Conservation (phyloP, 345 rosid species). For the Gossypioides kirkii region DNA sequence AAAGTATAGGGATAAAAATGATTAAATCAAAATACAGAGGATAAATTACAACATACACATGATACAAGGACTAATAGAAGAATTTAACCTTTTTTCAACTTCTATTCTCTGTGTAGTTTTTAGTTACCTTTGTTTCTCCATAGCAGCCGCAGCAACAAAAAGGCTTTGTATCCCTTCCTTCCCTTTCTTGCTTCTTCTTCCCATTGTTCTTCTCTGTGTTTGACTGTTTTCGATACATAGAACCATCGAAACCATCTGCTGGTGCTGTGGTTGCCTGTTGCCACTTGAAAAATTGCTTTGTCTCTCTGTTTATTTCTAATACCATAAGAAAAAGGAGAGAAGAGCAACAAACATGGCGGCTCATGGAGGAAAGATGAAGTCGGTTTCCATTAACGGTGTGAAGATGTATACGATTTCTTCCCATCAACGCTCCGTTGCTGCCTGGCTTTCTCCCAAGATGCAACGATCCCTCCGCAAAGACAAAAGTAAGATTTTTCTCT, state of each 20-base stretch:
- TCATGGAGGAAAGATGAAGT: slow-evolving; percentile 66
- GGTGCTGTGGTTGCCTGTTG: neutral
- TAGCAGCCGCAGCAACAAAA: neutral
- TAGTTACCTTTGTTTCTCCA: neutral
- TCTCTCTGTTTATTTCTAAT: neutral
- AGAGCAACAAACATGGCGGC: slow-evolving; percentile 38
- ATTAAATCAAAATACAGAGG: too few relatives aligned
- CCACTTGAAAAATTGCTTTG: neutral
- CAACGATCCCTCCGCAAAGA: slow-evolving; percentile 74
- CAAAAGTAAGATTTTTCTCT: slow-evolving; percentile 28
- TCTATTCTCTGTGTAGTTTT: neutral
- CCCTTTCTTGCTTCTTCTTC: neutral
- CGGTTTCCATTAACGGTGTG: slow-evolving; percentile 72
- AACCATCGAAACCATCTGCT: neutral
- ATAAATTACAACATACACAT: too few relatives aligned
- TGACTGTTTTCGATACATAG: too few relatives aligned
- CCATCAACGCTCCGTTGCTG: slow-evolving; percentile 51
- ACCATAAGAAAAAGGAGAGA: neutral
- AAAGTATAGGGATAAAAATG: too few relatives aligned
- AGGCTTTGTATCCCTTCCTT: neutral
- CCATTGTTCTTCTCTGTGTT: neutral
- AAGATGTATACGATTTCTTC: slow-evolving; percentile 67
- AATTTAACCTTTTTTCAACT: neutral
- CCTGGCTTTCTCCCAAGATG: slow-evolving; percentile 76
- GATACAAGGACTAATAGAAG: too few relatives aligned